Evolutionary conservation across 768 basidiomycete genomes (phyloP), one percentile per base, ranked within the genome.

Genomic region (Termitomyces eurrhizus): DNA sequence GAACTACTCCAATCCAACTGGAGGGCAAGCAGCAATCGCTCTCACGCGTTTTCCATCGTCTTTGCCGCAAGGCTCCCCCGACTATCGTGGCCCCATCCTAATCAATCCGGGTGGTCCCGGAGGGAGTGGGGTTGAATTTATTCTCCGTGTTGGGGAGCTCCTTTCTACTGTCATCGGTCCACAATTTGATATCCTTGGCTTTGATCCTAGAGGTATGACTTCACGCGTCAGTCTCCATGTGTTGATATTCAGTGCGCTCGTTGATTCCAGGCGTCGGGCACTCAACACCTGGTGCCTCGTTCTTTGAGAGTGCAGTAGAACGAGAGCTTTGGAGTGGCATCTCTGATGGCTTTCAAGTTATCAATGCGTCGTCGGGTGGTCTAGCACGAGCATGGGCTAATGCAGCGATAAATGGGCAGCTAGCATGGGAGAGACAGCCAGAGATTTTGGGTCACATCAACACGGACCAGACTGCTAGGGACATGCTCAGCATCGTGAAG

Each of bases 81-180:
- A 69, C 7, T 81, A 80, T 60, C 74, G 74, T 29, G 81, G 81
- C 0, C 80, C 79, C 1, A 68, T 81, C 13, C 65, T 81, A 3
- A 70, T 79, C 63, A 81, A 81, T 56, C 80, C 79, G 1, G 78
- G 80, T n/a, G 80, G 81, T 0, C 81, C 80, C 1, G 81, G 80
- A 8, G 77, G 75, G 2, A 77, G 77, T 59, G 80, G 81, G 4
- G 74, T 80, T 7, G 66, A 68, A 4, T 26, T 73, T 0, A 62
- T 76, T 26, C 32, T 65, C 5, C n/a, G 16, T 4, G 2, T 42
- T 0, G 79, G 74, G 1, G 59, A 65, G 11, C 36, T 56, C 1
- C 54, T 81, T 12, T 65, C 69, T 9, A 37, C 57, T 1, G 64
- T 78, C 14, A 49, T 82, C 7, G 80, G 81, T 4, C 73, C 76